phyloP scores from a whole-genome alignment of 345 rosid species.

The Cardiospermum halicacabum region DNA sequence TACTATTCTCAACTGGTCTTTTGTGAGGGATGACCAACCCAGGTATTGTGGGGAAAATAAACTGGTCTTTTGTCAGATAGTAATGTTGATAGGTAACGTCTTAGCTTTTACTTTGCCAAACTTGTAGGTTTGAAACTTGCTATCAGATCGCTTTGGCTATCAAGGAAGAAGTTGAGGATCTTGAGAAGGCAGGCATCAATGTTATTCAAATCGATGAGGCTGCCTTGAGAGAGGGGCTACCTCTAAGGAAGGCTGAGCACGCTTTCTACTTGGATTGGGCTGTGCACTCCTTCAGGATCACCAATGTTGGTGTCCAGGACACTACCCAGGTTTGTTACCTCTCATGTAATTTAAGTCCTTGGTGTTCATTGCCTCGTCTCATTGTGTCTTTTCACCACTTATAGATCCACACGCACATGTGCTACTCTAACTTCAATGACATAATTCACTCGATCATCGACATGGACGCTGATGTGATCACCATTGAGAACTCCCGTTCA shows the following conservation, averaged over 20 bases:
- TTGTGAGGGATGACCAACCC: slow-evolving; percentile 95
- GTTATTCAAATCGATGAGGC: slow-evolving; percentile 98
- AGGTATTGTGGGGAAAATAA: slow-evolving; percentile 37
- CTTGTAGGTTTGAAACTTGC: slow-evolving; percentile 78
- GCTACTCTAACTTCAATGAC: slow-evolving; percentile 98
- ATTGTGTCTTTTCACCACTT: not conserved
- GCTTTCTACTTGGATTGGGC: slow-evolving; percentile 99
- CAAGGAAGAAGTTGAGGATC: slow-evolving; percentile 96
- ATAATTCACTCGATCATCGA: slow-evolving; percentile 93
- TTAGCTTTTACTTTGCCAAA: not conserved
- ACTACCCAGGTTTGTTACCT: slow-evolving; percentile 67
- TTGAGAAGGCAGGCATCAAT: slow-evolving; percentile 82
- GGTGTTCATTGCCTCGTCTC: not conserved
- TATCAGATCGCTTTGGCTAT: slow-evolving; percentile 98
- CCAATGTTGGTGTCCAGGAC: slow-evolving; percentile 83
- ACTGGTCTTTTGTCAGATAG: not conserved
- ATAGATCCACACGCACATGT: slow-evolving; percentile 99
- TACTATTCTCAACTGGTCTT: slow-evolving; percentile 98
- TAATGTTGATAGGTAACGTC: not conserved
- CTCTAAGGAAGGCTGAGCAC: slow-evolving; percentile 96
- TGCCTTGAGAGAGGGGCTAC: slow-evolving; percentile 95
- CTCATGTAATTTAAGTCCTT: not conserved
- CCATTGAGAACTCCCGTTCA: slow-evolving; percentile 97
- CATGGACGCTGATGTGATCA: slow-evolving; percentile 98
- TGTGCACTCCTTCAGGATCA: slow-evolving; percentile 98